phyloP scores from a whole-genome alignment of 768 basidiomycete genomes.

The Lactarius indigo region DNA sequence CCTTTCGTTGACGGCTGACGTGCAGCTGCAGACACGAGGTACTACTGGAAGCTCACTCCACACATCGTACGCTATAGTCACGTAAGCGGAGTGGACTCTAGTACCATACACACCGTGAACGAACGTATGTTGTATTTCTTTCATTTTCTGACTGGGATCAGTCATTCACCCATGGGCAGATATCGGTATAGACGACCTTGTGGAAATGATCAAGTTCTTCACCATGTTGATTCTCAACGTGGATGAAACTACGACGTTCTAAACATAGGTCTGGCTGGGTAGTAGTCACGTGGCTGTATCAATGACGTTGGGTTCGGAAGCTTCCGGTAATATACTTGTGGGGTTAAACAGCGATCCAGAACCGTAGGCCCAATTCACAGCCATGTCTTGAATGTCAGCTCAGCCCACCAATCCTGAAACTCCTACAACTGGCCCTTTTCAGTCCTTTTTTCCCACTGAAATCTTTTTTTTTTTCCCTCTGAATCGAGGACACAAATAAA shows the following conservation, averaged over 20 bases:
- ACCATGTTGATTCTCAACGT: slow-evolving; percentile 61
- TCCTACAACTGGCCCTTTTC: too few species aligned
- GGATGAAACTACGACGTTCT: slow-evolving; percentile 42
- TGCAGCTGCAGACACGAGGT: slow-evolving; percentile 16
- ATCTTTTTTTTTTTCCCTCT: too few species aligned
- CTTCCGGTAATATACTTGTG: not conserved
- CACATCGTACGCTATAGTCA: slow-evolving; percentile 25
- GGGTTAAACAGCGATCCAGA: too few species aligned
- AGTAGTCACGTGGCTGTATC: not conserved
- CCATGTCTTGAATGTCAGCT: too few species aligned
- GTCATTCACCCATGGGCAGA: slow-evolving; percentile 33
- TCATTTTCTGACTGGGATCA: not conserved
- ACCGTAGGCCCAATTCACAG: too few species aligned
- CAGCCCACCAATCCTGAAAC: too few species aligned
- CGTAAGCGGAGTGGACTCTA: slow-evolving; percentile 32
- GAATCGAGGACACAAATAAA: too few species aligned
- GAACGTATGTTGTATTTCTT: slow-evolving; percentile 47
- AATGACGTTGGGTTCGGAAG: not conserved
- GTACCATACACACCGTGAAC: slow-evolving; percentile 61
- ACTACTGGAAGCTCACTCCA: slow-evolving; percentile 22
- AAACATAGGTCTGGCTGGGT: not conserved
- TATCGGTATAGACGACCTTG: slow-evolving; percentile 45
- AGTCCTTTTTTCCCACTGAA: too few species aligned
- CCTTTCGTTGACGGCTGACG: not conserved
- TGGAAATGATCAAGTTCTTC: slow-evolving; percentile 68